Base-by-base conservation (phyloP, 352 stramenopile genomes). In the Globisporangium spinosum region DNA sequence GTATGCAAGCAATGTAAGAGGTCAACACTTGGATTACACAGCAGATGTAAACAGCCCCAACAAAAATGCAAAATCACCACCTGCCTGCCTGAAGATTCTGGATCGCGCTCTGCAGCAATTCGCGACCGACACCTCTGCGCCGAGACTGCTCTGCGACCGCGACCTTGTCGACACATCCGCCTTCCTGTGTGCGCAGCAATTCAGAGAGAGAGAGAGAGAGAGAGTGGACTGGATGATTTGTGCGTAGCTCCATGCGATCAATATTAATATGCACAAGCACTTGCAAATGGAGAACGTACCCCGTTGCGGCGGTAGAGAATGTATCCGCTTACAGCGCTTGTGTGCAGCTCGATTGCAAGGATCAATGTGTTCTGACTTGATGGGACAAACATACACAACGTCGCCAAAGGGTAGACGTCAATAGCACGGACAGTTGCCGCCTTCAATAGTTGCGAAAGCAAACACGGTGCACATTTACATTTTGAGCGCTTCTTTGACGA, bases 101-200 rank as follows among this genome's bases (percentile, higher is more conserved):
- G 54, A 88, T 73, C 12, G 79, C 76, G 35, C 23, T 27, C 20
- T 76, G 74, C 47, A 88, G 40, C 35, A 88, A 63, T 10, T 20
- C 43, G 12, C 76, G 72, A 2, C 71, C 79, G 29, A 88, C 20
- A 15, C 76, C 76, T 25, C 70, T 68, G 12, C 77, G 76, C 35
- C 73, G 65, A 2, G 55, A 59, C 58, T 70, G 43, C 64, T 79
- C 68, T 20, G 72, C 72, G 35, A 87, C 75, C 5, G 79, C 77
- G 25, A 87, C 67, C 53, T 82, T 82, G 65, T 83, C 77, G 38
- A 87, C 72, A 63, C 78, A 71, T 3, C 77, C 76, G 12, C 71
- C 70, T 13, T 66, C 53, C 79, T 87, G 61, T 56, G 13, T 8
- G 12, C 4, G 6, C 13, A 47, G 6, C 38, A 47, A 20, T 47